Conservation (phyloP, 306 rosid species). For the Medicago arabica region DNA sequence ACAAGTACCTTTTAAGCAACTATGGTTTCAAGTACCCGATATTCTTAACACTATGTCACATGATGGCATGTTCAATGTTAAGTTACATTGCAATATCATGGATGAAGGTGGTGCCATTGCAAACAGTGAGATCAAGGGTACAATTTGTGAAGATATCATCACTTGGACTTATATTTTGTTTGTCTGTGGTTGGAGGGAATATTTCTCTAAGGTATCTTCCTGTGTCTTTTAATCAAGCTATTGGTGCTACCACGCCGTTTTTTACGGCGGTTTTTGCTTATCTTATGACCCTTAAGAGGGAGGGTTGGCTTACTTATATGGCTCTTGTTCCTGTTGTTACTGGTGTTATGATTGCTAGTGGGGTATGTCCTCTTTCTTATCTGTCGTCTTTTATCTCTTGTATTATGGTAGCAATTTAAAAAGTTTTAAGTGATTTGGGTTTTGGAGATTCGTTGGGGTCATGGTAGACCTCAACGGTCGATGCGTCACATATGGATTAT, state of each 20-base stretch:
- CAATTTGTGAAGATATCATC: conserved; percentile 49
- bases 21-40: conserved; percentile 56
- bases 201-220: conserved; percentile 52
- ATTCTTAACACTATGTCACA: conserved; percentile 54
- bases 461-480: no score
- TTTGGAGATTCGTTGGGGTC: no score
- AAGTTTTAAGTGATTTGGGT: no score
- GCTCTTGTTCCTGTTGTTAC: conserved; percentile 55
- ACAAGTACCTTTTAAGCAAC: conserved; percentile 56
- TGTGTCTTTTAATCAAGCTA: conserved; percentile 57
- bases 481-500: no score
- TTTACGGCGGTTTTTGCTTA: conserved; percentile 56
- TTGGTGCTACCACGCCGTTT: conserved; percentile 59
- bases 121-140: conserved; percentile 46
- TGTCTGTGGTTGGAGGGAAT: conserved; percentile 57
- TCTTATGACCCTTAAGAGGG: conserved; percentile 43
- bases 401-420: not conserved
- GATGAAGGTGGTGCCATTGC: conserved; percentile 49
- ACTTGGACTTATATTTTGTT: conserved; percentile 52
- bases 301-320: conserved; percentile 48
- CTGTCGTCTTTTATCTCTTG: not conserved
- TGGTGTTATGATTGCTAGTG: conserved; percentile 58
- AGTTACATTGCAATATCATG: conserved; percentile 53
- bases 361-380: conserved; percentile 38
- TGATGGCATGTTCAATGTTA: conserved; percentile 55